A percentile compares a stretch with the other conserved stretches of the same genome.
These are phyloP conservation scores for Bimuria novae-zelandiae DNA, from an alignment of 2,329 filamentous ascomycete genomes.

Conservation along the genomic window DNA sequence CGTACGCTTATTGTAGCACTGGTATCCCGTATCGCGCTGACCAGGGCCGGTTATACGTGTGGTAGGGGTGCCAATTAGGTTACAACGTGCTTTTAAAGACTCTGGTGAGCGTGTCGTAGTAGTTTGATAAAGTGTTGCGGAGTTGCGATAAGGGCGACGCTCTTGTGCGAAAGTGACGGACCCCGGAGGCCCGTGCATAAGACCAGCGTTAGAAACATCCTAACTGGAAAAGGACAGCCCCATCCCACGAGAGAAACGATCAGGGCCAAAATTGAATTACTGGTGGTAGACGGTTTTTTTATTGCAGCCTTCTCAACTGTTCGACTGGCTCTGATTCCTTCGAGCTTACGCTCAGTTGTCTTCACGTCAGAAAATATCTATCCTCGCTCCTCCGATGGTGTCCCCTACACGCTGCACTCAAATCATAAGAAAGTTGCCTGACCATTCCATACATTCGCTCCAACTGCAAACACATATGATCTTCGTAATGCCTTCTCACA, in stretches of 20 bases:
- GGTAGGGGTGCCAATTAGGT: neutral
- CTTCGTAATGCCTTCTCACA: neutral
- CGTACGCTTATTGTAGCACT: neutral
- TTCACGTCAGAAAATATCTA: too few relatives aligned
- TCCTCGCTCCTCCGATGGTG: too few relatives aligned
- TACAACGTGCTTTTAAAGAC: neutral
- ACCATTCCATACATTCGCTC: neutral
- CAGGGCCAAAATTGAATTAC: too few relatives aligned
- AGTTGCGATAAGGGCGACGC: constrained; percentile 2
- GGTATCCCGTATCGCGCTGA: neutral
- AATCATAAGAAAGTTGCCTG: too few relatives aligned
- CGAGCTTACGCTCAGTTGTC: too few relatives aligned
- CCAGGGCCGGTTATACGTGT: neutral
- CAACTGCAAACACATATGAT: neutral
- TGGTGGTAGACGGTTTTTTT: too few relatives aligned
- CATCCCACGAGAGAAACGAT: too few relatives aligned
- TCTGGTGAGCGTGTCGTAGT: neutral
- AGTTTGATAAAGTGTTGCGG: neutral
- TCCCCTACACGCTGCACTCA: too few relatives aligned
- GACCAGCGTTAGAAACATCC: constrained; percentile 1
- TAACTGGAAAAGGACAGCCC: neutral
- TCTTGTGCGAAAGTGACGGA: neutral
- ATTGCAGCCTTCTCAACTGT: too few relatives aligned
- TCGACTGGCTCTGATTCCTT: too few relatives aligned
- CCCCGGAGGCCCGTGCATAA: neutral